Base-by-base conservation (phyloP, 352 stramenopile genomes). In the Phytopythium kandeliae region DNA sequence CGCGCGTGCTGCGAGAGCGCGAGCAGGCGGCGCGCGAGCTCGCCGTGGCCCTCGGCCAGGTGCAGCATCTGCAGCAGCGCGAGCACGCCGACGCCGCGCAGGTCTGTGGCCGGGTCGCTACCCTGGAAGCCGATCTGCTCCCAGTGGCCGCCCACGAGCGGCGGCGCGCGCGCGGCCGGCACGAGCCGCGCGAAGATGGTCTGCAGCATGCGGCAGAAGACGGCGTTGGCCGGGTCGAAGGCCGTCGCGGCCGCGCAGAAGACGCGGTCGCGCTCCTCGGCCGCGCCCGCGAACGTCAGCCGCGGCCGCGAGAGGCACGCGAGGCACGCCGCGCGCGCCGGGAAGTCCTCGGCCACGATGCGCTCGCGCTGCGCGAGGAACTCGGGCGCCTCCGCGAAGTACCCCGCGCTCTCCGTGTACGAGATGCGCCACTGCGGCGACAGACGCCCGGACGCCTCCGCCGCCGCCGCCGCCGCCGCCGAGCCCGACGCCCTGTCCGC, bases 91-190 rank as follows among this genome's bases (percentile, higher is more conserved):
- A 85, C 90, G 19, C 80, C 82, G 25, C 87, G 80, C 22, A 97
- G 63, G 54, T 97, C 89, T 1, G 86, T 97, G 1, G 86, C 74
- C 6, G 89, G 89, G 52, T 97, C 87, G 8, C 47, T 75, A 24
- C 87, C 89, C 55, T 96, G 89, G 53, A 97, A 97, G 16, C 89
- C 89, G 28, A 97, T 80, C 10, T 71, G 64, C 57, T 96, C 86
- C 89, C 87, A 96, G 55, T 96, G 85, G 15, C 58, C 54, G 16
- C 85, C 84, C 4, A 75, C 75, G 11, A 87, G 67, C 17, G 67
- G 52, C 30, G 45, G 45, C 8, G 30, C 45, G 3, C 28, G 83
- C 66, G 13, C 82, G 19, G 47, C 35, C 44, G 58, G 64, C 9
- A 58, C 65, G 22, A 92, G 51, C 22, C 70, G 76, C 13, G 56